Percentiles rank a stretch among this genome's conserved stretches.
Evolutionary conservation across 108 stramenopile species (phyloP).

Genomic region (Skeletonema menzelii): DNA sequence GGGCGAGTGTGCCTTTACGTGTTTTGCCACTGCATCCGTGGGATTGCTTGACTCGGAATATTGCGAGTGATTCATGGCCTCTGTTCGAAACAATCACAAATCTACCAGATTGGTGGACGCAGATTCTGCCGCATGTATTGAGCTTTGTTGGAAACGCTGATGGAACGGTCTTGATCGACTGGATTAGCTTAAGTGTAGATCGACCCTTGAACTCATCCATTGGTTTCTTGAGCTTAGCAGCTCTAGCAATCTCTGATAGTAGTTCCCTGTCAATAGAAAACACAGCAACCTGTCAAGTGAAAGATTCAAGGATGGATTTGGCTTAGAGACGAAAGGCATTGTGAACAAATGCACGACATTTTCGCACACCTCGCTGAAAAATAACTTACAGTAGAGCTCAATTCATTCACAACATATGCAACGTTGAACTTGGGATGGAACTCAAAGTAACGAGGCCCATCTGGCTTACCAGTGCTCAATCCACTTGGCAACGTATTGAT

Average conservation of each 20-base stretch:
- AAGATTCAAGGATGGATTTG: conserved; percentile 1
- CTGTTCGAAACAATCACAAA: conserved; percentile 93
- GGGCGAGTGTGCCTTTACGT: conserved; percentile 62
- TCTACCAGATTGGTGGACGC: conserved; percentile 85
- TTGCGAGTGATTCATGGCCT: conserved; percentile 93
- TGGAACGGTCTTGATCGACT: conserved; percentile 90
- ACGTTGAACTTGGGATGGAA: conserved; percentile 89
- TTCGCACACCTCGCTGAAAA: background rate
- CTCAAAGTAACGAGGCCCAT: conserved; percentile 90
- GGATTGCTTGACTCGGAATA: conserved; percentile 72
- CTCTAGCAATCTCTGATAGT: conserved; percentile 66
- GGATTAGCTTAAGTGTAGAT: conserved; percentile 80
- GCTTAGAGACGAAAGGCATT: background rate
- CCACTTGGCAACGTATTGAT: conserved; percentile 79
- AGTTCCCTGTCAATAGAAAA: conserved; percentile 79
- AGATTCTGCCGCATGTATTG: conserved; percentile 94
- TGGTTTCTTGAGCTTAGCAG: conserved; percentile 58
- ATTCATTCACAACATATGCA: conserved; percentile 91
- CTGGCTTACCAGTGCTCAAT: conserved; percentile 78
- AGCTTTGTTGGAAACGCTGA: conserved; percentile 84
- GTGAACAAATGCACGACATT: background rate
- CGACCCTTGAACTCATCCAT: conserved; percentile 72
- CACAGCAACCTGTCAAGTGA: conserved; percentile 65
- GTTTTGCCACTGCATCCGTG: conserved; percentile 47
- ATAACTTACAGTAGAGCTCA: conserved; percentile 77